These are phyloP conservation scores for Pseudogymnoascus sp. DNA, from an alignment of 2,329 filamentous ascomycete genomes.

Conservation along the genomic window DNA sequence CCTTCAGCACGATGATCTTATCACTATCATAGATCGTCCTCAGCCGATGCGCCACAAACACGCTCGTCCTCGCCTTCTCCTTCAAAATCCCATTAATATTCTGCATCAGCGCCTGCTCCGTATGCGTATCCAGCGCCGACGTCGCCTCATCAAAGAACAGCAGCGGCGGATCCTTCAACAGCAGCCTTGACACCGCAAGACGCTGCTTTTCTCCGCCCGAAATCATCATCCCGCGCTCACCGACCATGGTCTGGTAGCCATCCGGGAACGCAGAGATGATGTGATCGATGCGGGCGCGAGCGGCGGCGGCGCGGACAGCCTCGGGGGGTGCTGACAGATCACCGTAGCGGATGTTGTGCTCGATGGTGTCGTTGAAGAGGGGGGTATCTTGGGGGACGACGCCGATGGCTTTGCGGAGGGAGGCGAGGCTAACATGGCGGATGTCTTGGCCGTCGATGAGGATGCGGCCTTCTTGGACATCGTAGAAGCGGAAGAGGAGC, in stretches of 20 bases:
- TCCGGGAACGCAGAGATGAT: constrained; percentile 74
- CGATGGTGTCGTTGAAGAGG: constrained; percentile 92
- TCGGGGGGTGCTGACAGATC: constrained; percentile 69
- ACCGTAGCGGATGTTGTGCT: constrained; percentile 93
- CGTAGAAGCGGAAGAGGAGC: constrained; percentile 90
- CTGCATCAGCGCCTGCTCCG: constrained; percentile 79
- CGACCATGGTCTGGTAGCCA: constrained; percentile 87
- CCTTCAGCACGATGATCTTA: constrained; percentile 82
- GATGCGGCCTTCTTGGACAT: constrained; percentile 78
- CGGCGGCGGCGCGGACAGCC: constrained; percentile 69
- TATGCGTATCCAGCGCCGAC: constrained; percentile 86
- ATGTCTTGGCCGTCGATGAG: constrained; percentile 91
- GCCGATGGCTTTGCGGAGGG: constrained; percentile 76
- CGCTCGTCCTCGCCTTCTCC: constrained; percentile 82
- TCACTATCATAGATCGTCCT: constrained; percentile 92
- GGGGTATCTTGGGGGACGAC: constrained; percentile 97
- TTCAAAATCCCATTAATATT: constrained; percentile 91
- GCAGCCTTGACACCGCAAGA: constrained; percentile 72
- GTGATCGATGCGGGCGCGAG: constrained; percentile 77
- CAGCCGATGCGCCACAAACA: constrained; percentile 89
- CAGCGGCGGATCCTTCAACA: constrained; percentile 83
- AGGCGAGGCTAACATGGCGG: constrained; percentile 73
- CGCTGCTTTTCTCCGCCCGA: constrained; percentile 92
- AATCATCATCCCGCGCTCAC: constrained; percentile 94
- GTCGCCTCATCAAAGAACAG: constrained; percentile 96